These are phyloP conservation scores for Dendrocalamus latiflorus DNA, from an alignment of 202 grass and related monocot genomes.

Conservation along the genomic window DNA sequence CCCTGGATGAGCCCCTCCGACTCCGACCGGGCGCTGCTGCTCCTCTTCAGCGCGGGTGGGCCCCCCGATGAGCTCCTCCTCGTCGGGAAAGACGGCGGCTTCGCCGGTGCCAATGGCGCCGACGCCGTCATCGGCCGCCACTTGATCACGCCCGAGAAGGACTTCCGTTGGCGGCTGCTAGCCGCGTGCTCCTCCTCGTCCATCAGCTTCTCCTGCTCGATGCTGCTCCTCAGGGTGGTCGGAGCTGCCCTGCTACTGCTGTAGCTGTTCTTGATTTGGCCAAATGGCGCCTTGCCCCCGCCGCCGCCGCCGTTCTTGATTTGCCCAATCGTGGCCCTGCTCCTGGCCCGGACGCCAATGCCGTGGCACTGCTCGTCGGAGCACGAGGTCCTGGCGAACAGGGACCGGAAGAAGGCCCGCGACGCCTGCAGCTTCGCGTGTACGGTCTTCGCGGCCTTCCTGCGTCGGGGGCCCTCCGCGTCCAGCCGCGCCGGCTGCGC, in stretches of 20 bases:
- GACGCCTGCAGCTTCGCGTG: constrained; percentile 66
- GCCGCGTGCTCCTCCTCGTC: constrained; percentile 47
- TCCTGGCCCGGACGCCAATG: background rate
- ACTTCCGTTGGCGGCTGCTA: constrained; percentile 55
- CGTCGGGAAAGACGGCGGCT: constrained; percentile 27
- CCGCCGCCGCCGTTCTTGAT: background rate
- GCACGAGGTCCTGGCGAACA: constrained; percentile 57
- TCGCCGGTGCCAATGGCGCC: background rate
- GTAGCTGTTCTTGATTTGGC: constrained; percentile 25
- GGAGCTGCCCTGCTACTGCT: background rate
- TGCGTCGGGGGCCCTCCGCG: constrained; percentile 18
- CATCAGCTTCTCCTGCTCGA: constrained; percentile 47
- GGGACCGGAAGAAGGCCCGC: constrained; percentile 53
- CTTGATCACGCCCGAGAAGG: constrained; percentile 64
- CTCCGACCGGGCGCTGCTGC: constrained; percentile 85
- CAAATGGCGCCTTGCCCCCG: background rate
- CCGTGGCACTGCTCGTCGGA: constrained; percentile 43
- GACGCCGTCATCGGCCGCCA: constrained; percentile 25
- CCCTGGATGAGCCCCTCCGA: constrained; percentile 84
- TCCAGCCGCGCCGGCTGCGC: background rate
- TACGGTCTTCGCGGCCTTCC: constrained; percentile 26
- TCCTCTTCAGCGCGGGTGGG: constrained; percentile 57
- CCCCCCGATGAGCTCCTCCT: constrained; percentile 12
- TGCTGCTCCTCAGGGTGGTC: constrained; percentile 43
- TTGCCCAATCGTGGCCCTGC: background rate